Evolutionary conservation across 2,329 filamentous ascomycete genomes (phyloP).

Genomic region (Oidium heveae): DNA sequence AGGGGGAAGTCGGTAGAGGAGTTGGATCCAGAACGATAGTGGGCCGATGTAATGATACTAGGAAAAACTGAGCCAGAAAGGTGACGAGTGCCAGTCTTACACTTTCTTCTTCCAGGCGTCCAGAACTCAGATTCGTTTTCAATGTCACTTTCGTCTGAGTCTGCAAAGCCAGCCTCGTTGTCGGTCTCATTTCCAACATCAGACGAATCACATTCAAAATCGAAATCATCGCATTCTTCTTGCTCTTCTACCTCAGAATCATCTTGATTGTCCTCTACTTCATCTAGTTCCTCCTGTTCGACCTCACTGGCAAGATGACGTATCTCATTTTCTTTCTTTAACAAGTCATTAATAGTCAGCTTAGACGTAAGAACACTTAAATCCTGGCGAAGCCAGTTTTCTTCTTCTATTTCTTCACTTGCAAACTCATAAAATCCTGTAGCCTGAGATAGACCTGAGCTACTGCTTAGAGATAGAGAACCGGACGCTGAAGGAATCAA

Average conservation of each 20-base stretch:
- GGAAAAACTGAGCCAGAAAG: too few species aligned
- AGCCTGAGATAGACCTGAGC: slow-evolving; percentile 19
- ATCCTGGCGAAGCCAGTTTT: slow-evolving; percentile 69
- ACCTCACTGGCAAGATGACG: slow-evolving; percentile 68
- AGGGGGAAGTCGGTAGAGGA: slow-evolving; percentile 21
- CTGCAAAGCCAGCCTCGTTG: slow-evolving; percentile 2
- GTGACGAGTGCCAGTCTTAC: too few species aligned
- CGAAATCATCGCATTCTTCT: slow-evolving; percentile 41
- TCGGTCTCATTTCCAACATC: slow-evolving; percentile 15
- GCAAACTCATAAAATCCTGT: slow-evolving; percentile 77
- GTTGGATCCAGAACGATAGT: slow-evolving; percentile 23
- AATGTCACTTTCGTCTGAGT: slow-evolving; percentile 40
- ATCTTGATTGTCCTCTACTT: slow-evolving; percentile 17
- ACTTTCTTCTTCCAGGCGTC: slow-evolving; percentile 17
- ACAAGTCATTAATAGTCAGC: slow-evolving; percentile 70
- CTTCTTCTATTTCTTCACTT: slow-evolving; percentile 53
- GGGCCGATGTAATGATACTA: too few species aligned
- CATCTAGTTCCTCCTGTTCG: slow-evolving; percentile 51
- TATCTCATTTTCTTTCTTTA: slow-evolving; percentile 74
- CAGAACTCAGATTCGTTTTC: slow-evolving; percentile 41
- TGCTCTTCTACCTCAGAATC: slow-evolving; percentile 32
- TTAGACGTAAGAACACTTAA: slow-evolving; percentile 28
- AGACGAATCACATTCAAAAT: slow-evolving; percentile 26
- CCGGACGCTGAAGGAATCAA: slow-evolving; percentile 7
- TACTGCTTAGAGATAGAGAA: slow-evolving; percentile 5